Base-by-base conservation (phyloP, 352 stramenopile species). In the Pythium insidiosum region DNA sequence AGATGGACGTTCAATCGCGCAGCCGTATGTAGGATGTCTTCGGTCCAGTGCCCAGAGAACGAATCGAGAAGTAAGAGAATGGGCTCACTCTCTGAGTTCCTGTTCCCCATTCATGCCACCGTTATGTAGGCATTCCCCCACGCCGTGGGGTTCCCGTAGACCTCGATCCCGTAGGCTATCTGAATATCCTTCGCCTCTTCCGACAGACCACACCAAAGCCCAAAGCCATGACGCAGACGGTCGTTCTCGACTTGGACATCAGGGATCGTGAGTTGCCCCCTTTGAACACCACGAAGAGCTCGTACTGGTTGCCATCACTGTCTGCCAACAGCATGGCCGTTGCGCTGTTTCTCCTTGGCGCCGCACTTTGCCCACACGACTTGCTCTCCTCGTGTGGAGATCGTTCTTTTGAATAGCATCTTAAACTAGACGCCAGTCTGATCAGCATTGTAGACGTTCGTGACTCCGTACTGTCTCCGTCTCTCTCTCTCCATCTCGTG, bases 11-110 rank as follows among this genome's bases (percentile, higher is more conserved):
- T 62, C 12, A 53, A 23, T 4, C 11, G 26, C 12, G 33, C 12
- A 11, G 59, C 59, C 12, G n/a, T n/a, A n/a, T n/a, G n/a, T n/a
- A n/a, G n/a, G n/a, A n/a, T n/a, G n/a, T n/a, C n/a, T n/a, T n/a
- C n/a, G n/a, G 44, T 63, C 58, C 43, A 69, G 34, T 65, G 55
- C 1, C 29, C 54, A 5, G 48, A 63, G 23, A 66, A 57, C n/a
- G 44, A 39, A 26, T 70, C 51, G 3, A 68, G 49, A 1, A 68
- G 40, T 0, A 71, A 33, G 13, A 71, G 23, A 0, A 62, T 23
- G 11, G 54, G 50, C 13, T 68, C 40, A 33, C 36, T 55, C 12
- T 41, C 20, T 1, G 24, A 10, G 1, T 10, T 33, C 4, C 52
- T 36, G 5, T 48, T 25, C 6, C 50, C n/a, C n/a, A 73, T 11